These are phyloP conservation scores for Colletotrichum sidae DNA, from an alignment of 2,329 filamentous ascomycete genomes.

Conservation along the genomic window DNA sequence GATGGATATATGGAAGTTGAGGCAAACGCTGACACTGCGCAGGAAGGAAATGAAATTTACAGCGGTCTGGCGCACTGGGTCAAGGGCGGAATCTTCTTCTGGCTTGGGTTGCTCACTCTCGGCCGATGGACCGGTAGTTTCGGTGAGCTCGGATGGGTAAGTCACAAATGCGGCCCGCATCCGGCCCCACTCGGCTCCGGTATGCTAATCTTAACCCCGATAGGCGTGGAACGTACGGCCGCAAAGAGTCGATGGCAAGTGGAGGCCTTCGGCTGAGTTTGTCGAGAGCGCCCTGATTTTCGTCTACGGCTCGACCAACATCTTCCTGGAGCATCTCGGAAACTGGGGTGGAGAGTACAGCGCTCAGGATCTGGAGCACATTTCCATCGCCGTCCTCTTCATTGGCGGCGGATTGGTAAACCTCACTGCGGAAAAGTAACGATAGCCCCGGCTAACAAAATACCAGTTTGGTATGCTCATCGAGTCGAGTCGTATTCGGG, in stretches of 20 bases:
- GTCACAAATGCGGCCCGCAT: conserved; percentile 38
- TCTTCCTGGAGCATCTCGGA: conserved; percentile 91
- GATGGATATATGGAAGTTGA: not conserved
- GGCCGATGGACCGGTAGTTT: conserved; percentile 93
- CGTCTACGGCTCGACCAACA: conserved; percentile 87
- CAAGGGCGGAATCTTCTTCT: conserved; percentile 95
- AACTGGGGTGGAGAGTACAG: conserved; percentile 78
- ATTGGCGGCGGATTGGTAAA: conserved; percentile 89
- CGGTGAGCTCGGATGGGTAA: conserved; percentile 85
- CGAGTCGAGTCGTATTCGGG: conserved; percentile 77
- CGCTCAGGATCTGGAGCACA: conserved; percentile 86
- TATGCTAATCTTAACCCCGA: conserved; percentile 29
- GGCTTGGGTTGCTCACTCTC: conserved; percentile 87
- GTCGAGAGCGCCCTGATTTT: conserved; percentile 91
- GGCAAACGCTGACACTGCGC: conserved; percentile 3
- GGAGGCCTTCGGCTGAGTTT: conserved; percentile 87
- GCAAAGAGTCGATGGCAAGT: conserved; percentile 63
- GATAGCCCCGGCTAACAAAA: conserved; percentile 40
- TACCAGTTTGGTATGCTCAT: conserved; percentile 82
- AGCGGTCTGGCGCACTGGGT: conserved; percentile 92
- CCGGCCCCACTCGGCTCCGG: not conserved
- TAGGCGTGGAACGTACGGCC: conserved; percentile 90
- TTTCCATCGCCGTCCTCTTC: conserved; percentile 93
- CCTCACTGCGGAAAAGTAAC: not conserved
- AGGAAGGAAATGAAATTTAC: conserved; percentile 79